Base-by-base conservation (phyloP, 2,329 filamentous ascomycete genomes). In the Arachnomyces sp. region DNA sequence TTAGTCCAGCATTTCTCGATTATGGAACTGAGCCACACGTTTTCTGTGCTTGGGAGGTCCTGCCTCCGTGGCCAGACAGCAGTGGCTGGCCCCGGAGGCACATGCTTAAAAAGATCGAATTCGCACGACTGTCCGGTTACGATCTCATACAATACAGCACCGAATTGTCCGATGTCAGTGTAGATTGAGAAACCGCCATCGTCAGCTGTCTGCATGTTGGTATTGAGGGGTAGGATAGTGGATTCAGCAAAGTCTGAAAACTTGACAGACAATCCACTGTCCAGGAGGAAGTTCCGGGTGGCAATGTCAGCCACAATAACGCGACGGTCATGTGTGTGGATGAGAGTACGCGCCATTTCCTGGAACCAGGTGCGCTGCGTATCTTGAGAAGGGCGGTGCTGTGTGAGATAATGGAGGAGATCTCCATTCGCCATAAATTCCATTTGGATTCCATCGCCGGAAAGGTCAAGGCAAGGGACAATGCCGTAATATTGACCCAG, bases 221-320 rank as follows among this genome's bases (percentile, higher is more conserved):
- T 40, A 36, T 45, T 44, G 25, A 36, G 36, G 18, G 44, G 38
- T 28, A 49, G 39, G 3, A 49, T 36, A 13, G 30, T 17, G 25
- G 49, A 44, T 32, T 54, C 50, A 3, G 39, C 45, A 34, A 53
- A 54, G 44, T 52, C 47, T 31, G 50, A 45, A 29, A 54, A 38
- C 34, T 49, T 52, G 15, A 51, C 32, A 5, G 33, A 47, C n/a
- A 54, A 32, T 18, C 52, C 44, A 3, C 39, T 42, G 43, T 52
- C 46, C 28, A 60, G 43, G 11, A 59, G 50, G 29, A 58, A 55
- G 38, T 59, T 61, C 12, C 49, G 50, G 36, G 34, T 51, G 6
- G 52, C 45, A 17, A 58, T 58, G 32, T 58, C 56, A 31, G 49
- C 46, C 12, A 57, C 46, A 44, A 59, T 49, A 17, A 59, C 50